Conservation (phyloP, 129 eudicot genomes). For the Cynara cardunculus region DNA sequence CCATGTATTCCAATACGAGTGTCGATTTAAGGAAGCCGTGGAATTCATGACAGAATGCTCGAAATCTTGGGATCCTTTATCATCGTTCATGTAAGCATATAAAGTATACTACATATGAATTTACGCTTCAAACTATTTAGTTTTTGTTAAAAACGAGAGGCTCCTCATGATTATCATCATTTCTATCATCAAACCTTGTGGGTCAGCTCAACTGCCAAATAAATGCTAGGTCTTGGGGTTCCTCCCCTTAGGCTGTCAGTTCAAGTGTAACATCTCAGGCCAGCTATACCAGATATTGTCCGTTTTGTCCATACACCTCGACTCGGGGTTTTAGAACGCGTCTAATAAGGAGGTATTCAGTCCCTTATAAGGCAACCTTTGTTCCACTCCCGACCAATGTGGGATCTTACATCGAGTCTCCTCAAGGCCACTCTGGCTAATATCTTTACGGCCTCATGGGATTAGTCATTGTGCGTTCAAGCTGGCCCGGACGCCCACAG, state of each 20-base stretch:
- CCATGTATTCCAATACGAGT: conserved; percentile 78
- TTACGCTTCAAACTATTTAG: background rate
- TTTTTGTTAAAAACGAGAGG: background rate
- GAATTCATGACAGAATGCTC: conserved; percentile 79
- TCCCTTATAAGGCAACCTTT: no score
- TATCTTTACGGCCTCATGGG: background rate
- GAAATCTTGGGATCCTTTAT: conserved; percentile 60
- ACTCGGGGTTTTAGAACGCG: no score
- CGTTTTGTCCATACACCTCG: no score
- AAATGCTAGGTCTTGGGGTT: no score
- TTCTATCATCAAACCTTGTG: background rate
- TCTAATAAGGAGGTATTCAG: no score
- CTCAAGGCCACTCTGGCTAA: no score
- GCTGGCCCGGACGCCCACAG: background rate
- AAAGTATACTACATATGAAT: background rate
- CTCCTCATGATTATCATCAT: background rate
- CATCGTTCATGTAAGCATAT: conserved; percentile 75
- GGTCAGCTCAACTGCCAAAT: no score
- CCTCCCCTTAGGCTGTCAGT: no score
- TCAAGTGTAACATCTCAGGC: no score
- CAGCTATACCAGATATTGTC: no score
- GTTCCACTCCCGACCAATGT: no score
- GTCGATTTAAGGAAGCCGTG: conserved; percentile 86
- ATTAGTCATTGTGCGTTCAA: background rate
- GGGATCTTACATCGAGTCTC: no score